phyloP scores from a whole-genome alignment of 331 rosid genomes.

The Acacia pycnantha region DNA sequence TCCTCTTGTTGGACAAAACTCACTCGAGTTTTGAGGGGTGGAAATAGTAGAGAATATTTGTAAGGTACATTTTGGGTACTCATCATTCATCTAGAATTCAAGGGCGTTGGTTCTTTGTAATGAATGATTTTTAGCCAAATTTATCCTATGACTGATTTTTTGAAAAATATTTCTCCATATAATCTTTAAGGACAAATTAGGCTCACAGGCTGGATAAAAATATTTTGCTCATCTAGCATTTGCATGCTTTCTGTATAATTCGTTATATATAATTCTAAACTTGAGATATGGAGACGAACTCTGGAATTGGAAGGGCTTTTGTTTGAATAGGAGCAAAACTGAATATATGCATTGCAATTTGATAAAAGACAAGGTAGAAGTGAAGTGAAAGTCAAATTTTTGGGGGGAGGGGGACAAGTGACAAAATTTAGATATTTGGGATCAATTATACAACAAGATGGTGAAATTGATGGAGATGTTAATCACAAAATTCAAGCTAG shows the following conservation, averaged over 20 bases:
- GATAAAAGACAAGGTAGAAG: no score
- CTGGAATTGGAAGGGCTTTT: no score
- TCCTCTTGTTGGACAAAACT: background rate
- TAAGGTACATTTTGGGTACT: no score
- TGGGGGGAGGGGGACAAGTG: no score
- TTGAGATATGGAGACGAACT: no score
- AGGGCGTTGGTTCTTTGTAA: background rate
- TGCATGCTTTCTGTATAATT: slow-evolving; percentile 10
- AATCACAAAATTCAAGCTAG: no score
- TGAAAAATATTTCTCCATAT: background rate
- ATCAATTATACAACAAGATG: no score
- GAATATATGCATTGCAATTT: no score
- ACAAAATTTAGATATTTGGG: no score
- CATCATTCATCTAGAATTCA: background rate
- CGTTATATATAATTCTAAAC: background rate
- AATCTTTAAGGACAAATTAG: background rate
- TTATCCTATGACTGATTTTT: background rate
- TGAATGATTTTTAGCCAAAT: background rate
- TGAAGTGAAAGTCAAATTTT: no score
- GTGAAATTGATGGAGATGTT: no score
- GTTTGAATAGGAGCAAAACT: no score
- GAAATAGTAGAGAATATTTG: background rate
- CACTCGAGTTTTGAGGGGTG: background rate
- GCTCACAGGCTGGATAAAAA: background rate
- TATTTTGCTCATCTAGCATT: background rate